phyloP scores from a whole-genome alignment of 495 filamentous ascomycete species.

The Tetracladium setigerum region DNA sequence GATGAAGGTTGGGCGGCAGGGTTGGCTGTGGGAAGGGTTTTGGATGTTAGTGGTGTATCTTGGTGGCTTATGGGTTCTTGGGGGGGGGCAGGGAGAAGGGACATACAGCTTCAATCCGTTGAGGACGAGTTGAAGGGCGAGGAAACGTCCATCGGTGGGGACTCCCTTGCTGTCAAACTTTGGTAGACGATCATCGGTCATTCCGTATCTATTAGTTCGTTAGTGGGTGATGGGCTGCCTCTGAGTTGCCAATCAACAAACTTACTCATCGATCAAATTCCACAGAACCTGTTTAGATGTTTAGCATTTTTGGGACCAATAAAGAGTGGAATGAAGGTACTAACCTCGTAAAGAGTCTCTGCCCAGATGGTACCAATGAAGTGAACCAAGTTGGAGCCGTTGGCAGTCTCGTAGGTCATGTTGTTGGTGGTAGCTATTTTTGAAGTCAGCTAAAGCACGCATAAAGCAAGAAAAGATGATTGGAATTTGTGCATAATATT shows the following conservation, averaged over 20 bases:
- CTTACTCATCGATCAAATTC: conserved; percentile 48
- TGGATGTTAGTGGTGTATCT: too few species aligned
- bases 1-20: conserved; percentile 44
- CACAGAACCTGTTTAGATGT: too few species aligned
- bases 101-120: conserved; percentile 44
- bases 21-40: conserved; percentile 27
- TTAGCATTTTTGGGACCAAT: too few species aligned
- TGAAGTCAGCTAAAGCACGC: too few species aligned
- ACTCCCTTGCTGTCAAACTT: conserved; percentile 34
- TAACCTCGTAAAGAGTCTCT: conserved; percentile 41
- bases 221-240: too few species aligned
- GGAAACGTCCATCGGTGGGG: conserved; percentile 41
- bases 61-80: too few species aligned
- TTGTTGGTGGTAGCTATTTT: too few species aligned
- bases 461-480: too few species aligned
- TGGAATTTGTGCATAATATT: too few species aligned
- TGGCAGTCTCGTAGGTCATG: conserved; percentile 35
- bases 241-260: too few species aligned
- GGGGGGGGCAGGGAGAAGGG: not conserved
- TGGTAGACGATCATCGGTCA: conserved; percentile 33
- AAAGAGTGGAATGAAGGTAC: too few species aligned
- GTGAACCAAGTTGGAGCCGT: conserved; percentile 33
- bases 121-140: conserved; percentile 42
- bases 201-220: conserved; percentile 40
- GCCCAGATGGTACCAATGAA: conserved; percentile 43